Percentiles rank a stretch among this genome's conserved stretches.
These are phyloP conservation scores for Microthlaspi erraticum DNA, from an alignment of 345 rosid species.

Conservation along the genomic window DNA sequence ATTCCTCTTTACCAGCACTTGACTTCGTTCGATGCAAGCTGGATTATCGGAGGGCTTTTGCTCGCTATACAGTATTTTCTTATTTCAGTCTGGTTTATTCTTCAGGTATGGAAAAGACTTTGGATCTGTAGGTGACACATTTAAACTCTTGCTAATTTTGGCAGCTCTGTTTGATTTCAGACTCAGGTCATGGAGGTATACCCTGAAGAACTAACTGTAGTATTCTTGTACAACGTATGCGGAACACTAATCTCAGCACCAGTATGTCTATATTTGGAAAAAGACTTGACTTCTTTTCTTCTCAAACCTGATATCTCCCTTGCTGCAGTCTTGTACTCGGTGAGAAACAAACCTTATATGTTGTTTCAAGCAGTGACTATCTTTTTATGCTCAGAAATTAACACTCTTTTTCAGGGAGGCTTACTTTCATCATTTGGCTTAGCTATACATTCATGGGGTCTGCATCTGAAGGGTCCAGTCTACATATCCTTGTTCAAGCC, in stretches of 20 bases:
- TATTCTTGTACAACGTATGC: conserved; percentile 37
- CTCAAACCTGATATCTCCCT: conserved; percentile 42
- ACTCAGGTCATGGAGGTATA: conserved; percentile 50
- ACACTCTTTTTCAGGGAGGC: conserved; percentile 35
- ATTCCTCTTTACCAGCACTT: conserved; percentile 15
- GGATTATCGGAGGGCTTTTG: conserved; percentile 42
- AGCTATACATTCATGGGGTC: conserved; percentile 44
- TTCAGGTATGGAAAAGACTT: conserved; percentile 32
- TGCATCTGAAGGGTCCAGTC: conserved; percentile 51
- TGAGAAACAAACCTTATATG: conserved; percentile 23
- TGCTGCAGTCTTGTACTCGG: conserved; percentile 47
- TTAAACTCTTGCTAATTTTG: neutral
- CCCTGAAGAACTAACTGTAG: conserved; percentile 46
- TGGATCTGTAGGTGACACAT: neutral
- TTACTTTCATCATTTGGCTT: conserved; percentile 20
- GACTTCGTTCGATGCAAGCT: conserved; percentile 25
- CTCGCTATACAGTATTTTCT: conserved; percentile 30
- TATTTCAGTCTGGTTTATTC: conserved; percentile 34
- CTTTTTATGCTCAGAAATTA: neutral
- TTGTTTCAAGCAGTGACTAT: neutral
- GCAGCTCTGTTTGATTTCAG: conserved; percentile 37
- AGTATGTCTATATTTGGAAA: conserved; percentile 48
- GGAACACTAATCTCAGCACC: conserved; percentile 45
- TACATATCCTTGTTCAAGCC: conserved; percentile 52
- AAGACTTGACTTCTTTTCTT: conserved; percentile 42